These are phyloP conservation scores for Dactylellina sp. DNA, from an alignment of 2,329 filamentous ascomycete genomes.

Conservation along the genomic window DNA sequence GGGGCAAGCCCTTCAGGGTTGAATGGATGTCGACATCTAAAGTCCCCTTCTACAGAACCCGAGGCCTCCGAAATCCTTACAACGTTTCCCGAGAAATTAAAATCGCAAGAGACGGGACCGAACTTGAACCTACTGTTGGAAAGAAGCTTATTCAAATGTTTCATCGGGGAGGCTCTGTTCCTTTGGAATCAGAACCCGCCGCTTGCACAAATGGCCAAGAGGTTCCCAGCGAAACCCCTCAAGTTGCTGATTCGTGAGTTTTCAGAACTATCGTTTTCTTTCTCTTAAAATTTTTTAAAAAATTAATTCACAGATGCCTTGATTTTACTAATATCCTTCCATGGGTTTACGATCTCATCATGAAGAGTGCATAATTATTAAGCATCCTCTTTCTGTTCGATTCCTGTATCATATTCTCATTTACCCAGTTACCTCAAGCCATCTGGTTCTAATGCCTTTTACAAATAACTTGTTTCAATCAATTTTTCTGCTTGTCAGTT, in stretches of 20 bases:
- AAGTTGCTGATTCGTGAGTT: conserved; percentile 21
- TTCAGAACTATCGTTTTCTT: background rate
- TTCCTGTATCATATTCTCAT: conserved; percentile 51
- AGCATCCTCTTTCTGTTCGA: conserved; percentile 25
- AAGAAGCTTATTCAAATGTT: conserved; percentile 82
- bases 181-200: conserved; percentile 41
- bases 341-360: background rate
- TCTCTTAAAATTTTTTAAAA: background rate
- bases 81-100: conserved; percentile 96
- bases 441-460: conserved; percentile 33
- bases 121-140: conserved; percentile 85
- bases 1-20: conserved; percentile 91
- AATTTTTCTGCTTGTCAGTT: background rate
- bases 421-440: conserved; percentile 19
- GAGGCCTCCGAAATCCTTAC: conserved; percentile 90
- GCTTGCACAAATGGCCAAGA: conserved; percentile 12
- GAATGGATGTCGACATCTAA: conserved; percentile 88
- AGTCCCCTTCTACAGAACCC: conserved; percentile 87
- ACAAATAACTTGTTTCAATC: conserved; percentile 3
- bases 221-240: background rate
- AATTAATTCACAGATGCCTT: background rate
- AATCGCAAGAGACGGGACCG: conserved; percentile 93
- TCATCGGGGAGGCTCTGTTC: conserved; percentile 67
- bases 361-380: background rate
- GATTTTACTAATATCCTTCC: conserved; percentile 6